phyloP scores from a whole-genome alignment of 2,329 filamentous ascomycete genomes.

The Colletotrichum aenigma region DNA sequence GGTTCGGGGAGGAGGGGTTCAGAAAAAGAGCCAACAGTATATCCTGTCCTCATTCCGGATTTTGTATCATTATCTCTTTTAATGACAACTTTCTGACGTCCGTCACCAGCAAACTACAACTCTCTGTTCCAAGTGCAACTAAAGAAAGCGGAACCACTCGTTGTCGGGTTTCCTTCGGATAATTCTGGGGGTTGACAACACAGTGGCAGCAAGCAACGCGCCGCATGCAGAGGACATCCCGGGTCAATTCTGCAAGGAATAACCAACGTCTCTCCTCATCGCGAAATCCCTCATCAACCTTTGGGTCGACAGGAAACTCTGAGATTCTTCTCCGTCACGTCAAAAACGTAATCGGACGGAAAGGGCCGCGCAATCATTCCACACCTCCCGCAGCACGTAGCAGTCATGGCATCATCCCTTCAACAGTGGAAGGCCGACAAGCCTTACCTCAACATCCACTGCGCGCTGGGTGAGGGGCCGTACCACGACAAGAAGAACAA shows the following conservation, averaged over 20 bases:
- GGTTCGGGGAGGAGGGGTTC: neutral
- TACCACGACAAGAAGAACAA: constrained; percentile 72
- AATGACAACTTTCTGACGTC: neutral
- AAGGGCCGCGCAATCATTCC: neutral
- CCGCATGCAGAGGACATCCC: neutral
- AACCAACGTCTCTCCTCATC: constrained; percentile 4
- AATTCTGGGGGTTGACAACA: neutral
- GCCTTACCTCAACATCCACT: constrained; percentile 67
- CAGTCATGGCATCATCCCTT: constrained; percentile 35
- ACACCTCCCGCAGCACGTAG: neutral
- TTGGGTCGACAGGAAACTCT: neutral
- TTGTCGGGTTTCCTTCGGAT: constrained; percentile 14
- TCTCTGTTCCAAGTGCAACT: neutral
- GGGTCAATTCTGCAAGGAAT: neutral
- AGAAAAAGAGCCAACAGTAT: neutral
- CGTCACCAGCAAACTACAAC: neutral
- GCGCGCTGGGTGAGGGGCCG: constrained; percentile 74
- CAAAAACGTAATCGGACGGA: neutral
- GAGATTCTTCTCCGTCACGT: neutral
- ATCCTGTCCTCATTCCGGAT: neutral
- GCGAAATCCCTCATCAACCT: neutral
- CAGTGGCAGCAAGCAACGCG: neutral
- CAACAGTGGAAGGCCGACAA: constrained; percentile 56
- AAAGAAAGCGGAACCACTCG: neutral
- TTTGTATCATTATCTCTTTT: neutral